Evolutionary conservation across 768 basidiomycete genomes (phyloP).

Genomic region (Hydnomerulius pinastri): DNA sequence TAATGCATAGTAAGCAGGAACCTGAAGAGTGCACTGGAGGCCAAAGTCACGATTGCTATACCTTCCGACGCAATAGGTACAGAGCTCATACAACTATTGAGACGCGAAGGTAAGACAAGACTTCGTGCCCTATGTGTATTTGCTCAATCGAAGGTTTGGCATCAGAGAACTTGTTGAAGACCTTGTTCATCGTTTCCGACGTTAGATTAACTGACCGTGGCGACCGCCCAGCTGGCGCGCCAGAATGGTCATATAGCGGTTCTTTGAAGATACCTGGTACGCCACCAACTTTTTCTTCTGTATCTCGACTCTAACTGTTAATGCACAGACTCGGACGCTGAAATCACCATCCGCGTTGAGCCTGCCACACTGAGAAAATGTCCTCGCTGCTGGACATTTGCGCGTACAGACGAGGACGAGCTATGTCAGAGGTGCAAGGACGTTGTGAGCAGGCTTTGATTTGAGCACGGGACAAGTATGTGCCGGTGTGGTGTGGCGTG

Average conservation of each 20-base stretch:
- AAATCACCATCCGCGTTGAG: slow-evolving; percentile 53
- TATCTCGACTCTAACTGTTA: neutral
- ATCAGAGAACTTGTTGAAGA: slow-evolving; percentile 65
- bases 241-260: slow-evolving; percentile 52
- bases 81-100: slow-evolving; percentile 40
- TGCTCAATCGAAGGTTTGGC: neutral
- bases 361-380: slow-evolving; percentile 73
- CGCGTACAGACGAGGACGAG: slow-evolving; percentile 46
- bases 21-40: slow-evolving; percentile 77
- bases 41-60: slow-evolving; percentile 65
- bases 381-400: slow-evolving; percentile 89
- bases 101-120: slow-evolving; percentile 41
- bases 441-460: slow-evolving; percentile 16
- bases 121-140: no score
- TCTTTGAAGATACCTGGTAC: slow-evolving; percentile 49
- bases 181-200: slow-evolving; percentile 81
- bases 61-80: slow-evolving; percentile 34
- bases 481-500: no score
- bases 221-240: slow-evolving; percentile 39
- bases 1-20: slow-evolving; percentile 43
- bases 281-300: slow-evolving; percentile 11
- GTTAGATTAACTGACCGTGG: slow-evolving; percentile 52
- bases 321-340: slow-evolving; percentile 15
- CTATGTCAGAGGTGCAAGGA: slow-evolving; percentile 68
- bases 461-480: no score